Conservation (phyloP, 306 rosid genomes). For the Pterocarpus santalinus region DNA sequence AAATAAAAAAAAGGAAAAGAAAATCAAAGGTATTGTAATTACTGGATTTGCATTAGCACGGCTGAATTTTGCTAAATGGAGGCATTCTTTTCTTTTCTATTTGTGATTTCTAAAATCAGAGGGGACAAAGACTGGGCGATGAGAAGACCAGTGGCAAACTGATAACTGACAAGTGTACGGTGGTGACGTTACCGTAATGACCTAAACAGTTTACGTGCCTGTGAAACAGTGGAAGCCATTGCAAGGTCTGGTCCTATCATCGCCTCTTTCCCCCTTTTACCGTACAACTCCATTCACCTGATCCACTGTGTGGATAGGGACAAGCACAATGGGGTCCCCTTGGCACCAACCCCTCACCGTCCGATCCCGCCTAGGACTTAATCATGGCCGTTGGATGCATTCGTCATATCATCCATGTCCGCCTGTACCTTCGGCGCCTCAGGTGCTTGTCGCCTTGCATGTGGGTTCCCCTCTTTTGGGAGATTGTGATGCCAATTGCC, state of each 20-base stretch:
- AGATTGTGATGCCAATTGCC: too few relatives aligned
- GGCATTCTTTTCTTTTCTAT: not conserved
- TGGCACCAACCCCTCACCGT: not conserved
- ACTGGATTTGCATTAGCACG: too few relatives aligned
- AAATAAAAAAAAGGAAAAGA: too few relatives aligned
- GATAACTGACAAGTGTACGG: conserved; percentile 8
- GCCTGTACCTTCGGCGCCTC: not conserved
- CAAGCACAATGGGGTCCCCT: not conserved
- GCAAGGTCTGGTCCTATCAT: conserved; percentile 12
- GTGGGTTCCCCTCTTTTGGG: not conserved
- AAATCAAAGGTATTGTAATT: too few relatives aligned
- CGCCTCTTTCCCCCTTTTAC: not conserved
- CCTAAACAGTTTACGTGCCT: conserved; percentile 21
- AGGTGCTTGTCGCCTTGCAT: not conserved
- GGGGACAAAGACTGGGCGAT: conserved; percentile 32
- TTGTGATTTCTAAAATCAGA: not conserved
- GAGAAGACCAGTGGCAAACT: conserved; percentile 33
- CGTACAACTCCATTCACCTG: conserved; percentile 3
- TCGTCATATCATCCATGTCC: not conserved
- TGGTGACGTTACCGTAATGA: conserved; percentile 36
- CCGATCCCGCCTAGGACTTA: not conserved
- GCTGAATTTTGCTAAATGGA: too few relatives aligned
- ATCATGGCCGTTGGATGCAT: not conserved
- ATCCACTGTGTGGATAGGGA: not conserved
- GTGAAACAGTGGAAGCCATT: not conserved